A percentile compares a stretch with the other conserved stretches of the same genome.
These are phyloP conservation scores for Fomitopsis pinicola DNA, from an alignment of 1,284 basidiomycete species.

Conservation along the genomic window DNA sequence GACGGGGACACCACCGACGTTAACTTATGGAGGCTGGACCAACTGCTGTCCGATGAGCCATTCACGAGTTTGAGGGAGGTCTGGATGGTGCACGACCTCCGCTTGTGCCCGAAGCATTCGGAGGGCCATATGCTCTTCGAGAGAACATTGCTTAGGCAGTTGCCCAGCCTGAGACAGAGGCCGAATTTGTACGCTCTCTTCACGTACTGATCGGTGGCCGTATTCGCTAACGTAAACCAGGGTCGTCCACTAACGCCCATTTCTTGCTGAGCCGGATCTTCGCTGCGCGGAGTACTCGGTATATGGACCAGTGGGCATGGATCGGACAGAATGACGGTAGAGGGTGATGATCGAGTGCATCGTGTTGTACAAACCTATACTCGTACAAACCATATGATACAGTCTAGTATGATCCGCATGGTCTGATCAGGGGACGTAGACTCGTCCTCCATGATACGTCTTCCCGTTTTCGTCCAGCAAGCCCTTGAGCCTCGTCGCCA, in stretches of 20 bases:
- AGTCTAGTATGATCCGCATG: background rate
- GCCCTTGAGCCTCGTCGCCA: conserved; percentile 58
- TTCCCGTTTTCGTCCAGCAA: conserved; percentile 62
- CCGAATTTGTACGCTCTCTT: background rate
- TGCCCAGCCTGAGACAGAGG: background rate
- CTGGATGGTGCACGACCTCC: background rate
- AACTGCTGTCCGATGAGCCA: too few relatives aligned
- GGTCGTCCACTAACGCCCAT: background rate
- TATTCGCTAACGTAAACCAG: background rate
- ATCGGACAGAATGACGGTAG: background rate
- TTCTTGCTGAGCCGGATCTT: background rate
- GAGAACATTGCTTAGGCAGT: background rate
- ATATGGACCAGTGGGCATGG: background rate
- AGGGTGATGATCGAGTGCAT: background rate
- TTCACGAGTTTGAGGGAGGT: background rate
- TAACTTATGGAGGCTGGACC: background rate
- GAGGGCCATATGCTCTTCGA: background rate
- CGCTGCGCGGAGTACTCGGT: background rate
- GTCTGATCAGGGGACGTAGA: conserved; percentile 51
- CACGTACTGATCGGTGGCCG: background rate
- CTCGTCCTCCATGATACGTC: conserved; percentile 59
- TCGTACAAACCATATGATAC: background rate
- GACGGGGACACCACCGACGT: background rate
- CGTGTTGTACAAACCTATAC: background rate
- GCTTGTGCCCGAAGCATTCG: background rate